Evolutionary conservation across 2,329 filamentous ascomycete species (phyloP), one percentile per base, ranked within the genome.

Genomic region (Penicillium sumatraense): DNA sequence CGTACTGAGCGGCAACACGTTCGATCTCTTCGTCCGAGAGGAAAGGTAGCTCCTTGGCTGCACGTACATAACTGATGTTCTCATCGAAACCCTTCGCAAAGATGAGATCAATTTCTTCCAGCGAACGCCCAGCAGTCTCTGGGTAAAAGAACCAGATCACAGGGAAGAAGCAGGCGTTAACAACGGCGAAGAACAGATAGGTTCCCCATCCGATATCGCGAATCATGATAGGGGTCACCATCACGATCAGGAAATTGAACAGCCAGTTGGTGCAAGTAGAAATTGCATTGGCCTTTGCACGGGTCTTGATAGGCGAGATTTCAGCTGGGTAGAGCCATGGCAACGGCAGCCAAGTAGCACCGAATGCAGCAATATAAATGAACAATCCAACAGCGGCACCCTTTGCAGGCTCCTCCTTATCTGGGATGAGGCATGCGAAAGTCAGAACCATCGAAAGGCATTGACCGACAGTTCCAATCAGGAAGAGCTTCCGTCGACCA

Each of bases 21-120:
- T n/a, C n/a, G 73, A 95, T 99, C 71, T 95, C 95, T 67, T 98
- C 95, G n/a, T n/a, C n/a, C n/a, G n/a, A n/a, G n/a, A n/a, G n/a
- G n/a, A n/a, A n/a, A n/a, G n/a, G n/a, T n/a, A n/a, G n/a, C n/a
- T n/a, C n/a, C n/a, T n/a, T n/a, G n/a, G n/a, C n/a, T n/a, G n/a
- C n/a, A n/a, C n/a, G n/a, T n/a, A n/a, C n/a, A n/a, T n/a, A n/a
- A n/a, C n/a, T n/a, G n/a, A 95, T 93, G 79, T 99, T 95, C 59
- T 95, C 92, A 74, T 98, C 95, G 59, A 95, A 92, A 52, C 98
- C 91, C 81, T 93, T 85, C 79, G 98, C 95, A 67, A 98, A 98
- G 65, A 84, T 89, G 58, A 93, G 85, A 80, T 91, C 89, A 64
- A 91, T 89, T 69, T 99, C 95, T 84, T 99, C 99, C 84, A 99